Base-by-base conservation (phyloP, 306 rosid genomes). In the Fragaria iinumae region DNA sequence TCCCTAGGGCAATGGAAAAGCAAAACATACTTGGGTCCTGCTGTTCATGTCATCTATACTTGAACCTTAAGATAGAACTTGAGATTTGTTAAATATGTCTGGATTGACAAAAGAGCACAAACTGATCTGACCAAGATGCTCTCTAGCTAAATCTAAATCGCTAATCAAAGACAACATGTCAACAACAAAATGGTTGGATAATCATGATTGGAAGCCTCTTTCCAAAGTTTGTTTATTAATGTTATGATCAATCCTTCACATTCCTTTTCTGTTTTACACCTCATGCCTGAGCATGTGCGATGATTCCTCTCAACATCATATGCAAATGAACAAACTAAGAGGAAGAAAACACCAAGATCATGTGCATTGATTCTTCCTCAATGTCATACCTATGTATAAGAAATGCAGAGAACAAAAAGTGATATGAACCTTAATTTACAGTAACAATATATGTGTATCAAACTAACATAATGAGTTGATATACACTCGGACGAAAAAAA, bases 201-300 rank as follows among this genome's bases (percentile, higher is more conserved):
- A 8, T 44, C 71, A 44, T 60, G 38, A 32, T 32, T 78, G 39
- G 50, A 71, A 78, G 27, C 53, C 45, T 62, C 72, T 62, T 23
- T 60, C 23, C 29, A 57, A 36, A 71, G 77, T 78, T 59, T 9
- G 57, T 56, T 45, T 27, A 17, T 27, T 59, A 16, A 17, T 18
- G 44, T 69, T 59, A 56, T 73, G 76, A 69, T 66, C 69, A 20
- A 60, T 70, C 48, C 73, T 43, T 50, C 80, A 77, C 71, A 72
- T 55, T 72, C 81, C 69, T 47, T 77, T 65, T 14, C 74, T 72
- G 78, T 13, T 76, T 69, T 62, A 81, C 73, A 76, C 65, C 77
- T 65, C 14, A 43, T 12, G 32, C 34, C 29, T 65, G 8, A 16
- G 27, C 80, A 44, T 29, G 29, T 39, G 80, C 20, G 12, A 32